Base-by-base conservation (phyloP, 306 rosid species). In the Quercus suber region DNA sequence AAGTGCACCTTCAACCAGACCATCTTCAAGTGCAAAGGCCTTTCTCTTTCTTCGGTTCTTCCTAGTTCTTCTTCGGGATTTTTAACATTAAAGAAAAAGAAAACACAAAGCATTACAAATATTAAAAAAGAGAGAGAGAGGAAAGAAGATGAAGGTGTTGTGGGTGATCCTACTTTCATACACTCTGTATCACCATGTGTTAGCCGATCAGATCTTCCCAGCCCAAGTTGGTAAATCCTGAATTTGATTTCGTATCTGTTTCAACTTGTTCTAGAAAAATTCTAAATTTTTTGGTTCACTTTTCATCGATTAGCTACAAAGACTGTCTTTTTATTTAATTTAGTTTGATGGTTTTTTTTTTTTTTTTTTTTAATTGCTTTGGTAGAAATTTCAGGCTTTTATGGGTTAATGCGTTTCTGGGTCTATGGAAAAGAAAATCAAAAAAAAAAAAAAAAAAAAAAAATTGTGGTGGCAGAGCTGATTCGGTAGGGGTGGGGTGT, bases 191-290 rank as follows among this genome's bases (percentile, higher is more conserved):
- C 85, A 55, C 73, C 55, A 21, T 14, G 85, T 76, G 65, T 84
- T 86, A 1, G 86, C 95, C 27, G 92, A 90, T 28, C 89, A 82
- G 82, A 81, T 88, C 88, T 77, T 89, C 90, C 85, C 91, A 31
- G 86, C 88, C 79, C 87, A 87, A 21, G 76, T 85, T 65, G 97
- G 97, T 92, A 75, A 19, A 21, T 60, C 71, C 52, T 13, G 14
- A 11, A 0, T 9, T 8, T 41, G 12, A 41, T 41, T 41, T 41
- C 45, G 12, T 41, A 2, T 41, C 45, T 41, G 45, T 8, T 41
- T 49, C 10, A 49, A 12, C 53, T 49, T 49, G 53, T 49, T 49
- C 53, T 49, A 49, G 4, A 10, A 49, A 49, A 43, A 17, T 73
- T 27, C 1, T 27, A 1, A 43, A 4, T 10, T 64, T 3, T 60